phyloP scores from a whole-genome alignment of 2,329 filamentous ascomycete genomes.

The Fonsecaea nubica region DNA sequence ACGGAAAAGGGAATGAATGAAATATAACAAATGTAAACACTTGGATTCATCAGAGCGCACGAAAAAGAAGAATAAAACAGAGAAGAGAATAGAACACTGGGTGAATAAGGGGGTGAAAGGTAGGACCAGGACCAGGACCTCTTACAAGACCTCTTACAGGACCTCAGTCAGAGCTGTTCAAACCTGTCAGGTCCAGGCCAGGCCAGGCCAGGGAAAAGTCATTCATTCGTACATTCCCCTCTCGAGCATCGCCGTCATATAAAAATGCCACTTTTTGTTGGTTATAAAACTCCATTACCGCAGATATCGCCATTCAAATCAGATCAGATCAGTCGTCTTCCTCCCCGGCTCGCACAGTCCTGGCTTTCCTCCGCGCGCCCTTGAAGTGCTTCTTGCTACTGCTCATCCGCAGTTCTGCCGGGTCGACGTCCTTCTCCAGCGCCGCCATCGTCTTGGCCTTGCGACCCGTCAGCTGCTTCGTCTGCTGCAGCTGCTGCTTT shows the following conservation, averaged over 20 bases:
- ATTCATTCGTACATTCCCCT: too few species aligned
- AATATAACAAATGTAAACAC: too few species aligned
- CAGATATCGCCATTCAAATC: background rate
- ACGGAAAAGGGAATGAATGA: too few species aligned
- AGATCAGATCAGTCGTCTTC: conserved; percentile 37
- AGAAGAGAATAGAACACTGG: too few species aligned
- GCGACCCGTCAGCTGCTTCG: conserved; percentile 76
- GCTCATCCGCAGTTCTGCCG: conserved; percentile 70
- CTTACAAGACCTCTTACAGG: too few species aligned
- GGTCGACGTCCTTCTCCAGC: conserved; percentile 82
- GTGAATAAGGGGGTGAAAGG: too few species aligned
- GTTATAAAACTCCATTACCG: background rate
- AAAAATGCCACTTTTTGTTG: background rate
- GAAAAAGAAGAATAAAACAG: too few species aligned
- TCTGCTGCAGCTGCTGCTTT: conserved; percentile 65
- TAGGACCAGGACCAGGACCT: too few species aligned
- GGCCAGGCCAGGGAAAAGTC: background rate
- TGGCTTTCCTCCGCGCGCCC: conserved; percentile 70
- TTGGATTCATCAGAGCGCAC: too few species aligned
- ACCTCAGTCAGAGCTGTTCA: too few species aligned
- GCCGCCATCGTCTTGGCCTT: conserved; percentile 82
- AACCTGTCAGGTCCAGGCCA: too few species aligned
- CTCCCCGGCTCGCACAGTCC: conserved; percentile 56
- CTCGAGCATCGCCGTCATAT: background rate
- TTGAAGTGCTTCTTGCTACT: conserved; percentile 95